Evolutionary conservation across 2,329 filamentous ascomycete species (phyloP).

Genomic region (Hymenoscyphus salicellus): DNA sequence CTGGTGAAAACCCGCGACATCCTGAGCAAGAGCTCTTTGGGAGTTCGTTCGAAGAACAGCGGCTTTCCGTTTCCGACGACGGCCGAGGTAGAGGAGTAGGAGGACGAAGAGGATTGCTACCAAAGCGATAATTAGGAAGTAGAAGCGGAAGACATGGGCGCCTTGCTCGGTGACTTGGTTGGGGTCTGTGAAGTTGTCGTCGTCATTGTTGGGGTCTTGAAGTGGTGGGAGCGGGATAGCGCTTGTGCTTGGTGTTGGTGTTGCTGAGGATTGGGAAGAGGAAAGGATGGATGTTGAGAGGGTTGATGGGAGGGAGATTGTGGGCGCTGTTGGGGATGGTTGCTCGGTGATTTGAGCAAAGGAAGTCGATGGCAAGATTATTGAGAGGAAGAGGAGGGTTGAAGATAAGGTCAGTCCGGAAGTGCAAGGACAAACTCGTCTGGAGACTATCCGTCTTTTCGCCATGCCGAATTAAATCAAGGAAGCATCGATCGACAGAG

Average conservation of each 20-base stretch:
- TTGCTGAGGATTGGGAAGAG: slow-evolving; percentile 7
- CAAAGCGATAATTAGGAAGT: slow-evolving; percentile 48
- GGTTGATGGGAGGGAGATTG: slow-evolving; percentile 13
- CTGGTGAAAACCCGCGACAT: slow-evolving; percentile 26
- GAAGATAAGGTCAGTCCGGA: slow-evolving; percentile 23
- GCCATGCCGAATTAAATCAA: slow-evolving; percentile 12
- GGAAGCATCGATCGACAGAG: too few relatives aligned
- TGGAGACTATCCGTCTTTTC: slow-evolving; percentile 9
- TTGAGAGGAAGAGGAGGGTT: slow-evolving; percentile 26
- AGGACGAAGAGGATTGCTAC: slow-evolving; percentile 43
- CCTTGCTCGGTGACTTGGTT: not conserved
- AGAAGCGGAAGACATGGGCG: slow-evolving; percentile 53
- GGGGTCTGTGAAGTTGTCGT: slow-evolving; percentile 27
- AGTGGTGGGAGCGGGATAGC: slow-evolving; percentile 9
- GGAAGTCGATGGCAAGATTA: slow-evolving; percentile 26
- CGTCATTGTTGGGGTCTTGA: slow-evolving; percentile 13
- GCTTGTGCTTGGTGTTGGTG: not conserved
- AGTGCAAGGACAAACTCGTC: slow-evolving; percentile 21
- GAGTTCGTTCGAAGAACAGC: slow-evolving; percentile 17
- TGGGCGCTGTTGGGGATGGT: slow-evolving; percentile 7
- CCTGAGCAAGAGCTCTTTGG: slow-evolving; percentile 35
- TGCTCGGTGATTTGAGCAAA: slow-evolving; percentile 25
- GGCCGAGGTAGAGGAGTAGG: slow-evolving; percentile 45
- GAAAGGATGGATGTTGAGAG: slow-evolving; percentile 16
- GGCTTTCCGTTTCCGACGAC: slow-evolving; percentile 34